Evolutionary conservation across 2,329 filamentous ascomycete species (phyloP).

Genomic region (Epichloe elymi): DNA sequence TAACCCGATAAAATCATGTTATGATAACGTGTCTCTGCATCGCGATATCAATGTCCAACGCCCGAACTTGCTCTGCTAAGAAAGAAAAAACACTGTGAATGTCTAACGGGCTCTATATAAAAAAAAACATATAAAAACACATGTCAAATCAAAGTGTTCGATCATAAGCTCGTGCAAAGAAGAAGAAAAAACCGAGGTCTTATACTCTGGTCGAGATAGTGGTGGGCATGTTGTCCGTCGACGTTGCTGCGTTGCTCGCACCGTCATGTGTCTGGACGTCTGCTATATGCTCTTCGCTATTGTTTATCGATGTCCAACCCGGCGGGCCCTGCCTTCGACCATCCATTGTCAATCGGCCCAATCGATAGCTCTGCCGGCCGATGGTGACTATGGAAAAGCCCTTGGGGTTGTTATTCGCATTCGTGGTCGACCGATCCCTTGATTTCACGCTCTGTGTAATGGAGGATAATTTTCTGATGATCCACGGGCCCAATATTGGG

Average conservation of each 20-base stretch:
- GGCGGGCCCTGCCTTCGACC: conserved; percentile 5
- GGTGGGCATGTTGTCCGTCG: background rate
- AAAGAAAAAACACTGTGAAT: too few relatives aligned
- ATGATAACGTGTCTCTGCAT: too few relatives aligned
- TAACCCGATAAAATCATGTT: too few relatives aligned
- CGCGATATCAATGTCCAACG: too few relatives aligned
- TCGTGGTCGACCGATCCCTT: background rate
- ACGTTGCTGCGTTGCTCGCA: background rate
- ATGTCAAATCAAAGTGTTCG: background rate
- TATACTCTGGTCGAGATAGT: background rate
- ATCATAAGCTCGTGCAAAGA: too few relatives aligned
- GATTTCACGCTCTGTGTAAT: conserved; percentile 7
- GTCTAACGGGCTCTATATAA: too few relatives aligned
- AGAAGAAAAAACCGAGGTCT: background rate
- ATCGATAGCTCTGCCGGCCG: conserved; percentile 8
- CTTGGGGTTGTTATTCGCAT: background rate
- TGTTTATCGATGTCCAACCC: conserved; percentile 12
- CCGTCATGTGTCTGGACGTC: background rate
- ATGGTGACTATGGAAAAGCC: conserved; percentile 10
- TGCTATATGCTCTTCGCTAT: conserved; percentile 11
- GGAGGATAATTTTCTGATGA: conserved; percentile 9
- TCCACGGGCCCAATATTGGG: conserved; percentile 13
- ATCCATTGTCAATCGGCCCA: conserved; percentile 9
- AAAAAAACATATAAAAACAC: too few relatives aligned
- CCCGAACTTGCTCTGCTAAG: too few relatives aligned